Conservation (phyloP, 169 alveolate genomes). For the Babesia caballi region DNA sequence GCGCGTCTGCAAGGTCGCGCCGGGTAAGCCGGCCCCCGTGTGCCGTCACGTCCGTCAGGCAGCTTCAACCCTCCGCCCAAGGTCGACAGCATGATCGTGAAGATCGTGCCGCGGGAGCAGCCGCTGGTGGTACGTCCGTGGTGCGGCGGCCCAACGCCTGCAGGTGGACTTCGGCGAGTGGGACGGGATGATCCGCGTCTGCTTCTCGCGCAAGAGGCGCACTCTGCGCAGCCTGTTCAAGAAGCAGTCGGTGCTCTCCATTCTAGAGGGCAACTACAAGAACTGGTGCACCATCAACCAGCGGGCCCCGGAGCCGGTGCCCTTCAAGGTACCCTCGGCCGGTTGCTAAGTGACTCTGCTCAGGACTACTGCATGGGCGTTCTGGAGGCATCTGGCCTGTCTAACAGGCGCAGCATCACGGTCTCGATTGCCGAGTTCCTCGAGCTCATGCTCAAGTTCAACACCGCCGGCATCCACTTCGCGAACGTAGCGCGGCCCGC, state of each 20-base stretch:
- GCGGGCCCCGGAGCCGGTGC: conserved; percentile 61
- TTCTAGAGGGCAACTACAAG: conserved; percentile 91
- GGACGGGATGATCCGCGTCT: conserved; percentile 97
- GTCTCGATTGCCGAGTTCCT: conserved; percentile 85
- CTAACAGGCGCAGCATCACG: conserved; percentile 80
- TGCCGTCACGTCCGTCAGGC: conserved; percentile 64
- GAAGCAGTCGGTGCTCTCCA: conserved; percentile 87
- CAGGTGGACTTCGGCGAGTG: conserved; percentile 93
- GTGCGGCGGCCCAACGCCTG: neutral
- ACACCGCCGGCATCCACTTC: conserved; percentile 86
- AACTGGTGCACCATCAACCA: conserved; percentile 81
- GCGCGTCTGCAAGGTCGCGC: conserved; percentile 91
- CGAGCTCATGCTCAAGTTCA: conserved; percentile 82
- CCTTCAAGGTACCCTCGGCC: conserved; percentile 40
- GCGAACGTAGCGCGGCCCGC: conserved; percentile 70
- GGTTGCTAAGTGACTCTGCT: neutral
- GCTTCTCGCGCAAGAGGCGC: conserved; percentile 96
- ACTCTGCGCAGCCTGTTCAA: conserved; percentile 95
- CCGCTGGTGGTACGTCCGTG: conserved; percentile 78
- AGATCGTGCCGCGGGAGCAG: conserved; percentile 93
- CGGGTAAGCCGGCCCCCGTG: conserved; percentile 29
- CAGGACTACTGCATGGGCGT: conserved; percentile 63
- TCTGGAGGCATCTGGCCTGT: conserved; percentile 72
- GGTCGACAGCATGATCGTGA: conserved; percentile 97
- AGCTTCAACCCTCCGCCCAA: conserved; percentile 99